Conservation (phyloP, 805 yeast species). For the Starmerella khaoyaiensis region DNA sequence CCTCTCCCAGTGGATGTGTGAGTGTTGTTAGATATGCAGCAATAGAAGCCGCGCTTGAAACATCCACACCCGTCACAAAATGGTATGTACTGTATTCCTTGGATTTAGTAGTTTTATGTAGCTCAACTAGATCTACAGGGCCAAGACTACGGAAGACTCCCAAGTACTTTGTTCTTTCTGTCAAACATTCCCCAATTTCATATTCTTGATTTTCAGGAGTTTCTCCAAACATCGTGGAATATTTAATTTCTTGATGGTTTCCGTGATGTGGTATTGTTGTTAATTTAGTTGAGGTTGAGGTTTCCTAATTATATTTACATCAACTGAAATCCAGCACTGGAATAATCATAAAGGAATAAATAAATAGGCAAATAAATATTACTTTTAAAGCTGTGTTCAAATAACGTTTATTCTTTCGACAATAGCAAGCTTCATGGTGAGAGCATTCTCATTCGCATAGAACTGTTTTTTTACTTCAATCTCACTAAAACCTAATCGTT, state of each 20-base stretch:
- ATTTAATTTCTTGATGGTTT: too few species aligned
- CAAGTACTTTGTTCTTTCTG: constrained; percentile 35
- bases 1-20: constrained; percentile 35
- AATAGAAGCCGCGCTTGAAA: constrained; percentile 40
- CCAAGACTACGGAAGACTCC: constrained; percentile 45
- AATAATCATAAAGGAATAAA: too few species aligned
- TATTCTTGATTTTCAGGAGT: constrained; percentile 30
- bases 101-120: constrained; percentile 32
- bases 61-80: constrained; percentile 41
- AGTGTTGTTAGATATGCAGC: constrained; percentile 44
- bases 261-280: too few species aligned
- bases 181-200: constrained; percentile 41
- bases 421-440: constrained; percentile 11
- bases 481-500: constrained; percentile 9
- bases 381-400: too few species aligned
- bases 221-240: constrained; percentile 15
- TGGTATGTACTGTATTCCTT: constrained; percentile 44
- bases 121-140: constrained; percentile 58
- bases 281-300: too few species aligned
- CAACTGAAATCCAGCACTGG: too few species aligned
- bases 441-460: constrained; percentile 11
- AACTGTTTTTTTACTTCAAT: constrained; percentile 4
- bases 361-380: too few species aligned
- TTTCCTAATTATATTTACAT: too few species aligned
- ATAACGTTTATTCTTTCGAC: too few species aligned